Conservation (phyloP, 2,329 filamentous ascomycete species). For the Neofusicoccum laricinum region DNA sequence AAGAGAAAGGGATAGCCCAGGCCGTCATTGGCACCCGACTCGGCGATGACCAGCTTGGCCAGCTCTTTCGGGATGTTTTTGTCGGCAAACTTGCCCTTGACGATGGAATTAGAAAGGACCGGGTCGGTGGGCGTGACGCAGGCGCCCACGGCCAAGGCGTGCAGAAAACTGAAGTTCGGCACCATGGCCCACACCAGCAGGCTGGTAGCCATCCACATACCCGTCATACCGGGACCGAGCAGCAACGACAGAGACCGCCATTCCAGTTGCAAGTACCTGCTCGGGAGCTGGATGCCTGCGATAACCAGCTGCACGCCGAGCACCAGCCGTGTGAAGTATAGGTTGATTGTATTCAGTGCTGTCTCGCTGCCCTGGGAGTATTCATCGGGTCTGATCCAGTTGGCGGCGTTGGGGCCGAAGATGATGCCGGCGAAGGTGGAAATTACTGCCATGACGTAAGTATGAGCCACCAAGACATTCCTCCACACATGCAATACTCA, state of each 20-base stretch:
- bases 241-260: constrained; percentile 73
- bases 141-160: constrained; percentile 75
- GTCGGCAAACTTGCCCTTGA: constrained; percentile 91
- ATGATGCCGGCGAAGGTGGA: constrained; percentile 74
- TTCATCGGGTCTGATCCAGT: constrained; percentile 69
- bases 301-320: constrained; percentile 88
- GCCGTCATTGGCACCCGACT: constrained; percentile 87
- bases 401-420: constrained; percentile 74
- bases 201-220: constrained; percentile 84
- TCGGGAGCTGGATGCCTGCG: constrained; percentile 83
- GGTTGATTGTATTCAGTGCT: constrained; percentile 68
- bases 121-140: constrained; percentile 94
- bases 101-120: constrained; percentile 81
- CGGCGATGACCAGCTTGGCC: constrained; percentile 64
- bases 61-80: constrained; percentile 80
- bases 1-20: constrained; percentile 87
- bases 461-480: background rate
- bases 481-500: constrained; percentile 45
- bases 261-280: constrained; percentile 74
- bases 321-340: constrained; percentile 83
- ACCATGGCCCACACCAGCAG: constrained; percentile 75
- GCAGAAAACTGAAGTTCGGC: constrained; percentile 68
- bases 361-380: constrained; percentile 60
- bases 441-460: constrained; percentile 59
- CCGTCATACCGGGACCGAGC: constrained; percentile 78